These are phyloP conservation scores for Sanghuangporus baumii DNA, from an alignment of 1,284 basidiomycete species.

Conservation along the genomic window DNA sequence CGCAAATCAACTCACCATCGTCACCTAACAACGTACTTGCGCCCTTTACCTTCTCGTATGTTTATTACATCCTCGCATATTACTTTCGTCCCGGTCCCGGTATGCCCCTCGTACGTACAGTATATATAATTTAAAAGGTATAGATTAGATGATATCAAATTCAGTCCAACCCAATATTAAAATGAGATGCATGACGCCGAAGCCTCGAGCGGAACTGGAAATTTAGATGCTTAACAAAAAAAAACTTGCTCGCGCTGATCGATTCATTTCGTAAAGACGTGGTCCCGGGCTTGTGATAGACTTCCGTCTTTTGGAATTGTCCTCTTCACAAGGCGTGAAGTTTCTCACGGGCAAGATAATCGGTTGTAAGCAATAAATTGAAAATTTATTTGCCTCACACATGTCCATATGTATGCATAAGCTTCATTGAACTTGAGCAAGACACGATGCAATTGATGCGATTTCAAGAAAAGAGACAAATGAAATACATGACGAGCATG, in stretches of 20 bases:
- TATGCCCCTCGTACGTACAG: background rate
- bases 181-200: background rate
- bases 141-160: background rate
- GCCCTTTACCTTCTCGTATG: background rate
- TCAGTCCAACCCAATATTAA: background rate
- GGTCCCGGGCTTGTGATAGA: no score
- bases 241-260: background rate
- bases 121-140: background rate
- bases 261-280: background rate
- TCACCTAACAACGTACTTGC: background rate
- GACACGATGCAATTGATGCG: no score
- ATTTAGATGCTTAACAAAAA: background rate
- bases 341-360: no score
- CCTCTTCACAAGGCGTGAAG: no score
- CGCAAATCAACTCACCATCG: background rate
- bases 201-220: background rate
- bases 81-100: background rate
- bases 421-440: no score
- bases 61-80: conserved; percentile 5
- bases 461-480: no score
- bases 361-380: no score
- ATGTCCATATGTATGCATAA: no score
- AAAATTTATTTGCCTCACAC: no score
- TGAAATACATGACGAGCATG: no score
- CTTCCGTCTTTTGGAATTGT: no score